These are phyloP conservation scores for Cystoderma amianthinum DNA, from an alignment of 768 basidiomycete species.

Conservation along the genomic window DNA sequence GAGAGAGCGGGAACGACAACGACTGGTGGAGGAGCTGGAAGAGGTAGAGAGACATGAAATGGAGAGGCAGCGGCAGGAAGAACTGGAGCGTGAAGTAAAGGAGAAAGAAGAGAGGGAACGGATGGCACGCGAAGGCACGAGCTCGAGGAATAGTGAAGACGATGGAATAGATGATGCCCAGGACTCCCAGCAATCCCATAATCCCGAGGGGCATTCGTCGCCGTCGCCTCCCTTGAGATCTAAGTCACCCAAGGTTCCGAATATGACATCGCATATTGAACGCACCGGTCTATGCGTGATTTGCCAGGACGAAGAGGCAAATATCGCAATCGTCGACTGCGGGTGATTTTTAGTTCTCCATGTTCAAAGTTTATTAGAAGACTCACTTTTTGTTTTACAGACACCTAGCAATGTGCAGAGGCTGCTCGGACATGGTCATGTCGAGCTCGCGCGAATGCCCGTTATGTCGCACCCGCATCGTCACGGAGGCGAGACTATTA, in stretches of 20 bases:
- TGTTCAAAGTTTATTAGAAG: neutral
- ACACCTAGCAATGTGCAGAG: constrained; percentile 76
- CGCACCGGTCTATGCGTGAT: constrained; percentile 81
- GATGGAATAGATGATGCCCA: neutral
- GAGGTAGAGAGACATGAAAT: constrained; percentile 33
- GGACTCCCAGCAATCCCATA: neutral
- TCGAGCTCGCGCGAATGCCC: constrained; percentile 81
- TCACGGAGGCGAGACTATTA: constrained; percentile 74
- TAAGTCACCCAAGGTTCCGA: constrained; percentile 28
- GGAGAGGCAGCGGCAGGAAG: constrained; percentile 28
- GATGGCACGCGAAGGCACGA: constrained; percentile 1
- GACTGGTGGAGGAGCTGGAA: constrained; percentile 36
- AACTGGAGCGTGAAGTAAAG: constrained; percentile 21
- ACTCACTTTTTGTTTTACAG: constrained; percentile 27
- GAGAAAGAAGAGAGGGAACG: neutral
- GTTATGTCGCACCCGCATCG: constrained; percentile 81
- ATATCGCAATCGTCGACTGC: constrained; percentile 91
- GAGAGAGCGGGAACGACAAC: constrained; percentile 41
- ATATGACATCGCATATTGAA: constrained; percentile 34
- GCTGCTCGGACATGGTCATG: constrained; percentile 77
- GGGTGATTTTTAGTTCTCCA: constrained; percentile 54
- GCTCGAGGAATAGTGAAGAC: constrained; percentile 1
- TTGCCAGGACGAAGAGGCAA: constrained; percentile 92
- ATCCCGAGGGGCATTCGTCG: constrained; percentile 2
- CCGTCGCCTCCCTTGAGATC: constrained; percentile 23